These are phyloP conservation scores for Polygonum aviculare DNA, from an alignment of 148 eudicot species.

Conservation along the genomic window DNA sequence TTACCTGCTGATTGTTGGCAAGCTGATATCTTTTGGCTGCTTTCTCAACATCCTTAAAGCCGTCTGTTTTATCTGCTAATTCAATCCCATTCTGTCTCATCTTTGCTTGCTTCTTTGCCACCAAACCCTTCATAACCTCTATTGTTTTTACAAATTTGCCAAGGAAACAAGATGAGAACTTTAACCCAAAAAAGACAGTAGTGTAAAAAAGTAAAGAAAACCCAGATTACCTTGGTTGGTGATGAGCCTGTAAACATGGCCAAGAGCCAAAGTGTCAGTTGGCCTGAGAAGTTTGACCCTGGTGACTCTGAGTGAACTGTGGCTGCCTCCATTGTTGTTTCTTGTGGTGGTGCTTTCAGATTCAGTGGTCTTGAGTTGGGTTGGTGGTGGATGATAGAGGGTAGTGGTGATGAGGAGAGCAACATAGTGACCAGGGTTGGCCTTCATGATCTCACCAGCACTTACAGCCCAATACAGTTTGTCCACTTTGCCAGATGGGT, in stretches of 20 bases:
- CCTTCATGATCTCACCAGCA: slow-evolving; percentile 50
- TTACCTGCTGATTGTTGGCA: slow-evolving; percentile 48
- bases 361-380: not conserved
- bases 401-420: slow-evolving; percentile 39
- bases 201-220: not conserved
- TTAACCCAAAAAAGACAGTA: not conserved
- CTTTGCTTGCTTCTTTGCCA: slow-evolving; percentile 81
- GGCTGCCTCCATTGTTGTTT: slow-evolving; percentile 5
- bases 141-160: slow-evolving; percentile 2
- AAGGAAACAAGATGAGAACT: not conserved
- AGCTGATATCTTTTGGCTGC: slow-evolving; percentile 32
- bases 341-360: not conserved
- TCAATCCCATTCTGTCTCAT: slow-evolving; percentile 49
- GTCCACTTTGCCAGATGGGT: slow-evolving; percentile 42
- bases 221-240: slow-evolving; percentile 14
- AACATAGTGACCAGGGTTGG: slow-evolving; percentile 62
- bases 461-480: slow-evolving; percentile 37
- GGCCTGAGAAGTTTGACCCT: slow-evolving; percentile 83
- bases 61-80: slow-evolving; percentile 28
- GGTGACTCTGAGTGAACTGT: slow-evolving; percentile 47
- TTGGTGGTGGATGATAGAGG: slow-evolving; percentile 11
- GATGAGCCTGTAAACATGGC: slow-evolving; percentile 90
- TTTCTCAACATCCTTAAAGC: slow-evolving; percentile 33
- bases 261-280: slow-evolving; percentile 60
- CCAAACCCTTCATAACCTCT: slow-evolving; percentile 93